Percentiles rank a stretch among this genome's conserved stretches.
Evolutionary conservation across 2,329 filamentous ascomycete species (phyloP).

Genomic region (Lachnellula suecica): DNA sequence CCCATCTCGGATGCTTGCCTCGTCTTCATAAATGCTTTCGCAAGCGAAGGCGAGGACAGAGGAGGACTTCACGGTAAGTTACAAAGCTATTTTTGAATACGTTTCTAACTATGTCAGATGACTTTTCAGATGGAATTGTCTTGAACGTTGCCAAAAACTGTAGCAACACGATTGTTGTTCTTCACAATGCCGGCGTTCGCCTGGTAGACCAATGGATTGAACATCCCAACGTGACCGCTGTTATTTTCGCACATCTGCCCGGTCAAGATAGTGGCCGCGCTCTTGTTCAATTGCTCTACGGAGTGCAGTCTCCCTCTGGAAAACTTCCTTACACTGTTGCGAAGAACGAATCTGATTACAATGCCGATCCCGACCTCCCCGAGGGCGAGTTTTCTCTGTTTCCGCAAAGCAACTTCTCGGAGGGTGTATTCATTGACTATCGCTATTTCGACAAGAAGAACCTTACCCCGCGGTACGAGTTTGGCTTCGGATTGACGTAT

Average conservation of each 20-base stretch:
- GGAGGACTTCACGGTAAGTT: slow-evolving; percentile 70
- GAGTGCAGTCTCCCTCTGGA: slow-evolving; percentile 1
- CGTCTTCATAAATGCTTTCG: slow-evolving; percentile 66
- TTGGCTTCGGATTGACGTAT: slow-evolving; percentile 52
- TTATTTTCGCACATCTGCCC: slow-evolving; percentile 54
- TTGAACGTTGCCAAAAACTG: slow-evolving; percentile 58
- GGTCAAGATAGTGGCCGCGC: slow-evolving; percentile 34
- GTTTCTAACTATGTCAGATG: slow-evolving; percentile 64
- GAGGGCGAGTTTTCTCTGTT: slow-evolving; percentile 37
- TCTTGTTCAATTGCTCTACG: slow-evolving; percentile 31
- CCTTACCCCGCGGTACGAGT: slow-evolving; percentile 36
- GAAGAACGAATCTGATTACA: slow-evolving; percentile 53
- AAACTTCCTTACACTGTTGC: slow-evolving; percentile 54
- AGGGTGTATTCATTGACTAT: slow-evolving; percentile 52
- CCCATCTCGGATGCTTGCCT: slow-evolving; percentile 60
- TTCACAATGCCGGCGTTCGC: slow-evolving; percentile 61
- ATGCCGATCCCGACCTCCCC: no score
- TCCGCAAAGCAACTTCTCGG: slow-evolving; percentile 45
- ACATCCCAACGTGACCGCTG: slow-evolving; percentile 70
- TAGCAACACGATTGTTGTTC: slow-evolving; percentile 60
- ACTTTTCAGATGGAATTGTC: slow-evolving; percentile 60
- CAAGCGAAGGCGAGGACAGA: slow-evolving; percentile 70
- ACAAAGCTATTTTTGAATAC: slow-evolving; percentile 68
- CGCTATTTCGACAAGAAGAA: slow-evolving; percentile 43
- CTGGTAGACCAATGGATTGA: slow-evolving; percentile 69